These are phyloP conservation scores for Vitis hybrid DNA, from an alignment of 177 flowering plant species.

Conservation along the genomic window DNA sequence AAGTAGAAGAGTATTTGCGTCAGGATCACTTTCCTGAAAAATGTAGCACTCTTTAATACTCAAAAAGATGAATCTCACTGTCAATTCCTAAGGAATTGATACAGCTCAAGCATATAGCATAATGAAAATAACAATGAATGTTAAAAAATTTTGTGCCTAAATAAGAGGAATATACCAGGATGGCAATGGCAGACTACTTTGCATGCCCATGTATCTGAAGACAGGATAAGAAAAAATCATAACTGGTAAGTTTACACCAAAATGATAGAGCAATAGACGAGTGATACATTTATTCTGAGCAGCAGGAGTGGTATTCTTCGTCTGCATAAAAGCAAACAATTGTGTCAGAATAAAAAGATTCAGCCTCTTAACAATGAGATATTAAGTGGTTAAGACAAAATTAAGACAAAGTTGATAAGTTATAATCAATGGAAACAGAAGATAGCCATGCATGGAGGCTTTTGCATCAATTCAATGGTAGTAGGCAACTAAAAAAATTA, in stretches of 20 bases:
- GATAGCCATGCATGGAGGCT: too few relatives aligned
- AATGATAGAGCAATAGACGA: slow-evolving; percentile 80
- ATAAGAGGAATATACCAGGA: slow-evolving; percentile 95
- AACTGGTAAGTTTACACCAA: slow-evolving; percentile 88
- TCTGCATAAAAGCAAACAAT: slow-evolving; percentile 43
- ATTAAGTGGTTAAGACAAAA: too few relatives aligned
- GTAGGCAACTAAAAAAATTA: too few relatives aligned
- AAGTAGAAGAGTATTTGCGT: slow-evolving; percentile 88
- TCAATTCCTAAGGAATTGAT: neutral
- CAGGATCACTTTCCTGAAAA: slow-evolving; percentile 78
- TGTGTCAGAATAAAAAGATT: neutral
- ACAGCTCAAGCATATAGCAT: too few relatives aligned
- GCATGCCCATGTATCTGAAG: slow-evolving; percentile 92
- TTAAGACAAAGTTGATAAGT: too few relatives aligned
- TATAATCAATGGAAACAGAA: too few relatives aligned
- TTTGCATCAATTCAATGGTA: too few relatives aligned
- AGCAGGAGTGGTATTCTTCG: slow-evolving; percentile 74
- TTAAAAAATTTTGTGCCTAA: slow-evolving; percentile 40
- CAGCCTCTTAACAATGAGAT: too few relatives aligned
- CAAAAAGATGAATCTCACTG: slow-evolving; percentile 6
- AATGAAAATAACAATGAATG: neutral
- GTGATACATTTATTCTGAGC: slow-evolving; percentile 93
- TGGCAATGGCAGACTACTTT: slow-evolving; percentile 88
- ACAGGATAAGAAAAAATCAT: slow-evolving; percentile 88
- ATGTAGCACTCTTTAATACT: neutral